Evolutionary conservation across 805 yeast genomes (phyloP), one percentile per base, ranked within the genome.

Genomic region (Candida odintsovae): DNA sequence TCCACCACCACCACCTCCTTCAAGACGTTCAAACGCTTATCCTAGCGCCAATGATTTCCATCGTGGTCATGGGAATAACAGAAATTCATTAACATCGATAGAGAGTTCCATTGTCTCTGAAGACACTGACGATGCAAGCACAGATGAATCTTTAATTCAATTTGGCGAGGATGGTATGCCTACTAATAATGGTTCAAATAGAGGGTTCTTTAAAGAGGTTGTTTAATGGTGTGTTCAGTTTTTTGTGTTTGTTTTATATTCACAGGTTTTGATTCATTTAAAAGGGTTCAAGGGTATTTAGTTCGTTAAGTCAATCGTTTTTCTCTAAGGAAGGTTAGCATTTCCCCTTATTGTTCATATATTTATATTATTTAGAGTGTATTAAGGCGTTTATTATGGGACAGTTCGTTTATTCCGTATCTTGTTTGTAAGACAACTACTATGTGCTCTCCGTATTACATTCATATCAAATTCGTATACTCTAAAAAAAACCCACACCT

Each of bases 31-130:
- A 1, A 46, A 44, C 20, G 37, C 50, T 4, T 31, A 11, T 19
- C 31, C 44, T 11, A 42, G 35, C 2, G 20, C 40, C 7, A 47
- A 45, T 6, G 55, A 53, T 9, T 51, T 26, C 31, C 52, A 49
- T 19, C 49, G 54, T 28, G 31, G 31, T 19, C 56, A 52, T 48
- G 54, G 56, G 21, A 50, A 48, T 23, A 58, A 55, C 39, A 48
- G 62, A 46, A 45, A 44, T 23, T 56, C 60, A 7, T 22, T 53
- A 3, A 43, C 52, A 3, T 53, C 59, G 39, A 46, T 48, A 18
- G 60, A 56, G 3, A 56, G 61, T 12, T 55, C 61, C 15, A 46
- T 54, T 3, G n/a, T 52, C 13, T 57, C 62, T 12, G 63, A 57
- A 19, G 61, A 57, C 20, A 49, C 56, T 0, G 54, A 51, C 25